Base-by-base conservation (phyloP, 129 eudicot species). In the Tanacetum coccineum region DNA sequence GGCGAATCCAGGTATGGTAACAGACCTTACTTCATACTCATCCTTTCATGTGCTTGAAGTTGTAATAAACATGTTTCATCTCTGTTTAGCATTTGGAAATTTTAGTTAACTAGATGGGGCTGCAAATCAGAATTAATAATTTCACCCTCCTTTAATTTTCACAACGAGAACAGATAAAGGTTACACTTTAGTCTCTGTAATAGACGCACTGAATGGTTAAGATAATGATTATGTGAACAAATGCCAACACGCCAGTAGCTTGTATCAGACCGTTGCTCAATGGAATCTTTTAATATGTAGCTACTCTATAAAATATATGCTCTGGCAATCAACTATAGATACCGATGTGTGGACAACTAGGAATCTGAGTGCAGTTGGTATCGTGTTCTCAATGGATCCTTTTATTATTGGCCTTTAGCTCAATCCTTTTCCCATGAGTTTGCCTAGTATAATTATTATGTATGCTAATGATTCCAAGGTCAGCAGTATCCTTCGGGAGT, bases 371-470 rank as follows among this genome's bases (percentile, higher is more conserved):
- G 99, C 99, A 18, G 88, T 86, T 64, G 99, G 99, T 54, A 85
- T 94, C 53, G 95, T 89, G 49, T 94, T 94, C 76, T 81, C 81
- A 82, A 78, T 94, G 99, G 99, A 94, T 80, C 99, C 99, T 64
- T 94, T 89, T 69, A 87, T 89, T 58, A 77, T 94, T 20, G 99
- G 97, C 66, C 89, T 89, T 81, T 97, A 94, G 85, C 93, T 94
- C 39, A 94, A 94, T 72, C 99, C 99, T 18, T 80, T 84, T 65
- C 97, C 99, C 39, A 89, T 94, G 99, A 79, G 73, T 62, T 71
- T 83, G 59, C 95, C 97, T 22, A 97, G 99, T 40, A 87, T 94
- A 58, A 84, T 94, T 36, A 80, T 89, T 61, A 88, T 97, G 39
- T 82, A 97, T 26, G 57, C 97, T 48, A 80, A 89, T 74, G 95